Base-by-base conservation (phyloP, 2,329 filamentous ascomycete genomes). In the Xylaria sp. region DNA sequence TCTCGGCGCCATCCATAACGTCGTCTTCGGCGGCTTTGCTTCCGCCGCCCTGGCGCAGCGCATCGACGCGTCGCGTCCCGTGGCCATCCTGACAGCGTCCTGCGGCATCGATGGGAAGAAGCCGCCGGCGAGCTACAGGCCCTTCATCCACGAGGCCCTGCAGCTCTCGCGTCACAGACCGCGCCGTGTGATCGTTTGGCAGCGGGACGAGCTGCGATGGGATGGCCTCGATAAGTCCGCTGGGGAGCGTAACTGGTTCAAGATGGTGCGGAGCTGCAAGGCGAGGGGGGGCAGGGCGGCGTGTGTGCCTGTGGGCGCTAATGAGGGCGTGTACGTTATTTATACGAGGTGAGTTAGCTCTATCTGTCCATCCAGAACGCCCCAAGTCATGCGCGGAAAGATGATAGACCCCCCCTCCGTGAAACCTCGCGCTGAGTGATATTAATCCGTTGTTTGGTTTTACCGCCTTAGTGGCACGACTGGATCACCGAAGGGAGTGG, bases 11-110 rank as follows among this genome's bases (percentile, higher is more conserved):
- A 85, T 97, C 55, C 93, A 97, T 71, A 87, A 90, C 2, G 91
- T 96, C 3, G 93, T 97, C 2, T 97, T 97, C 74, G 93, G 93
- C 48, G 92, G 93, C 0, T 97, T 97, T 72, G 91, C 91, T 0
- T 80, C 92, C 0, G 79, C 81, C 8, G 90, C 92, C 3, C 80
- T 97, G 50, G 91, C 92, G 0, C 92, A 97, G 75, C 83, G 92
- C 30, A 96, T 97, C 65, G 91, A 96, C 54, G 89, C 90, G 0
- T 91, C 89, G 6, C 82, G 82, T 39, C 91, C 92, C 6, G 83
- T 83, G 7, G 86, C 83, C 8, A 85, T 97, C 53, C 83, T 97
- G 72, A 96, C 92, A 0, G 92, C 92, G 0, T 96, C 91, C 7
- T 97, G 92, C 73, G 92, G 92, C 39, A 92, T 97, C 58, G 92